Evolutionary conservation across 2,329 filamentous ascomycete species (phyloP).

Genomic region (Ascochyta koolunga): DNA sequence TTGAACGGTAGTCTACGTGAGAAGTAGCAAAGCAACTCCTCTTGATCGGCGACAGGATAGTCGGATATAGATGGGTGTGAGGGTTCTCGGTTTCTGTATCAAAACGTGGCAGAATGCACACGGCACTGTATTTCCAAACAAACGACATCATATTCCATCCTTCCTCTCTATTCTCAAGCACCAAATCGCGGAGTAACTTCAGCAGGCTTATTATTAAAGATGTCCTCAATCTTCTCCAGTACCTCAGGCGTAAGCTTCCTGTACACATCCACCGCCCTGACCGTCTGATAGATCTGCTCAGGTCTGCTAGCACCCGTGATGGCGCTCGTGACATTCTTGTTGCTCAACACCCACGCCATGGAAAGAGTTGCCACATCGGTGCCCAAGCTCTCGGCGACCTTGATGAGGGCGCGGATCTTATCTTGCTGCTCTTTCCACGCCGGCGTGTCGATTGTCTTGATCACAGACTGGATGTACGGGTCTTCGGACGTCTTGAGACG

Average conservation of each 20-base stretch:
- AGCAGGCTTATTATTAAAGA: conserved; percentile 43
- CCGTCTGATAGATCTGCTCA: conserved; percentile 44
- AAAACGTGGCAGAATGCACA: no score
- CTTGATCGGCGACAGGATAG: no score
- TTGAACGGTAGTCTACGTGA: no score
- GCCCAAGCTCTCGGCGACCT: conserved; percentile 68
- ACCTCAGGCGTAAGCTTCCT: conserved; percentile 52
- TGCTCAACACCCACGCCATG: conserved; percentile 47
- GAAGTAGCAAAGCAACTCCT: no score
- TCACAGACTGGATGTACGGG: conserved; percentile 56
- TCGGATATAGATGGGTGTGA: no score
- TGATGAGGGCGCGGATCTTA: conserved; percentile 57
- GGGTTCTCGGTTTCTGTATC: no score
- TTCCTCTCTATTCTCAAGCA: not conserved
- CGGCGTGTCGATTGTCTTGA: conserved; percentile 53
- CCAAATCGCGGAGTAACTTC: conserved; percentile 33
- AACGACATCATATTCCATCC: no score
- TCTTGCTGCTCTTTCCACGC: conserved; percentile 63
- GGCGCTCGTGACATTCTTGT: conserved; percentile 36
- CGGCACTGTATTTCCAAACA: no score
- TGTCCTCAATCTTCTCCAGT: conserved; percentile 51
- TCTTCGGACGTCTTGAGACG: conserved; percentile 63
- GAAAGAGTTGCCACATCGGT: conserved; percentile 56
- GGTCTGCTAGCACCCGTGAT: conserved; percentile 40
- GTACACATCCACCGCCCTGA: conserved; percentile 53